phyloP scores from a whole-genome alignment of 768 basidiomycete species.

The Lactarius trivialis region DNA sequence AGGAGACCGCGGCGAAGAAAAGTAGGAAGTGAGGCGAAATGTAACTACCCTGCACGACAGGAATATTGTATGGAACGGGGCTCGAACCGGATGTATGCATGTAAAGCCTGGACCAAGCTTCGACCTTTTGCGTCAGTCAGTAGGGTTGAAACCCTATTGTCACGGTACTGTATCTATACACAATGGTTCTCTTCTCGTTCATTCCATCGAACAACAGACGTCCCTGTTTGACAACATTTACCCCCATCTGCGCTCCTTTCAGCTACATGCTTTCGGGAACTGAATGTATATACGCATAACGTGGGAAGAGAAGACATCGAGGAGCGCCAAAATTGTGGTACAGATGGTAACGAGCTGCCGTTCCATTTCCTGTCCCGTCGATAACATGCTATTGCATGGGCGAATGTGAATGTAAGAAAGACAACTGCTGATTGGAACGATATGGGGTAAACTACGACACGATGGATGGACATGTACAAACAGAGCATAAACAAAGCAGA shows the following conservation, averaged over 20 bases:
- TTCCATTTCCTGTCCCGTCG: background rate
- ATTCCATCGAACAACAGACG: background rate
- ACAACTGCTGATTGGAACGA: conserved; percentile 7
- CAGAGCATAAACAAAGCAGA: background rate
- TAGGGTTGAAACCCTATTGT: background rate
- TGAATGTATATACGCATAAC: background rate
- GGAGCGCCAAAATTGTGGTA: background rate
- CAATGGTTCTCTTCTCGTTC: background rate
- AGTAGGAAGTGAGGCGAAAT: conserved; percentile 5
- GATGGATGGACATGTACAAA: conserved; percentile 8
- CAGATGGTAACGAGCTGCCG: background rate
- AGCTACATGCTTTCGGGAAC: background rate
- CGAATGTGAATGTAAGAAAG: background rate
- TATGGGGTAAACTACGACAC: background rate
- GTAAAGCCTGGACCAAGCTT: too few species aligned
- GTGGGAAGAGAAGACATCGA: background rate
- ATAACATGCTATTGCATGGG: background rate
- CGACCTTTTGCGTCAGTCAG: background rate
- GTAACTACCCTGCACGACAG: background rate
- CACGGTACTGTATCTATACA: too few species aligned
- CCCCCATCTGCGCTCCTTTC: background rate
- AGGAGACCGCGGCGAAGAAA: conserved; percentile 18
- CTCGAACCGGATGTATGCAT: background rate
- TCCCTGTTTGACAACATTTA: background rate
- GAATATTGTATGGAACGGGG: background rate